These are phyloP conservation scores for Suillus americanus DNA, from an alignment of 768 basidiomycete genomes.

Conservation along the genomic window DNA sequence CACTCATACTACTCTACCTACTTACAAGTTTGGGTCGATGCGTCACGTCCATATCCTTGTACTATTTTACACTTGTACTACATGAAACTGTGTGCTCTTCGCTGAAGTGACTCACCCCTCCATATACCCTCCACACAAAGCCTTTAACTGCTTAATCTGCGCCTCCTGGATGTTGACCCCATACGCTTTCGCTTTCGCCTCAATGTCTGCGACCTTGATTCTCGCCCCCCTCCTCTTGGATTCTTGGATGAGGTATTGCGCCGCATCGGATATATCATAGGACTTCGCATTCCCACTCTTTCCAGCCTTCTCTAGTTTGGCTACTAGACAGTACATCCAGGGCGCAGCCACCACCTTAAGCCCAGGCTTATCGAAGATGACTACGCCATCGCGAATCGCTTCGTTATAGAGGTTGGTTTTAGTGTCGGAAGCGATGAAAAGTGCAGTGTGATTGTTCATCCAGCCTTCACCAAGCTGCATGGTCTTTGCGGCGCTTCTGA, in stretches of 20 bases:
- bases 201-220: background rate
- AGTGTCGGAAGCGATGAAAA: background rate
- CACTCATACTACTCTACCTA: background rate
- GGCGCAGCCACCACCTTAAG: conserved; percentile 16
- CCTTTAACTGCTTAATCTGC: background rate
- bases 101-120: background rate
- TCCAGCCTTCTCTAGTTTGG: conserved; percentile 13
- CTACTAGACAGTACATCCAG: conserved; percentile 12
- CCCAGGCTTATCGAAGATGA: conserved; percentile 13
- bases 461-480: background rate
- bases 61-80: background rate
- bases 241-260: conserved; percentile 10
- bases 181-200: background rate
- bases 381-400: conserved; percentile 11
- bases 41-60: background rate
- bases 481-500: background rate
- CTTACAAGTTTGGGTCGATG: background rate
- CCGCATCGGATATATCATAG: conserved; percentile 16
- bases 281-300: conserved; percentile 6
- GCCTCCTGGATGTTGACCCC: background rate
- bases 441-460: background rate
- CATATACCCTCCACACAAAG: background rate
- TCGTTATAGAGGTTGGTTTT: conserved; percentile 7
- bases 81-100: background rate
- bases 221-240: background rate